Base-by-base conservation (phyloP, 1,284 basidiomycete species). In the Hemileia vastatrix region DNA sequence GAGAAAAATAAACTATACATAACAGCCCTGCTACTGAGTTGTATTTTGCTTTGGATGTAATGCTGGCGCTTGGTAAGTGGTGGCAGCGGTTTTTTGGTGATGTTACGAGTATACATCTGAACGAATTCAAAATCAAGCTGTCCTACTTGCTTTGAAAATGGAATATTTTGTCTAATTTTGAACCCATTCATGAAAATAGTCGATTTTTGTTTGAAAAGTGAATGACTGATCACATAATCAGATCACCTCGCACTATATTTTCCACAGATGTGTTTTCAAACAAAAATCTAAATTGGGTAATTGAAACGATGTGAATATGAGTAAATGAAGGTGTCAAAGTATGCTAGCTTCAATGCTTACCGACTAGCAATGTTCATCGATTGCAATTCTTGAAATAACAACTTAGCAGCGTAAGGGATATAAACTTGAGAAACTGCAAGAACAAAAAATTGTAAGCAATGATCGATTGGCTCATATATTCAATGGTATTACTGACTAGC, bases 301-400 rank as follows among this genome's bases (percentile, higher is more conserved):
- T 8, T 11, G n/a, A 44, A 45, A 57, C n/a, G 23, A 27, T 15
- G 11, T 5, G 3, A 31, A 0, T 15, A 4, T 5, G 18, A 1
- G 5, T 13, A 40, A 57, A 44, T 8, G 18, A 52, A 45, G 21
- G 24, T 15, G 32, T 15, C 43, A 18, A 8, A 47, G n/a, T 23
- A 21, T 45, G 18, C n/a, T 19, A 18, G n/a, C 21, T 9, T 68
- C 73, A 27, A 74, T 65, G 57, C 75, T 66, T 49, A 73, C 67
- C 60, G 23, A 51, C 53, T 55, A 21, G 72, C 72, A 36, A 76
- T 70, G 48, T 73, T 73, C 71, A 76, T 74, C 33, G 71, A 66
- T 70, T 73, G 71, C 18, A 86, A 86, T 83, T 93, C 77, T 70
- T 78, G 90, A 85, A 93, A 90, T 54, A 94, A 81, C 63, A 94